Base-by-base conservation (phyloP, 2,329 filamentous ascomycete species). In the Tolypocladium endophyticum region DNA sequence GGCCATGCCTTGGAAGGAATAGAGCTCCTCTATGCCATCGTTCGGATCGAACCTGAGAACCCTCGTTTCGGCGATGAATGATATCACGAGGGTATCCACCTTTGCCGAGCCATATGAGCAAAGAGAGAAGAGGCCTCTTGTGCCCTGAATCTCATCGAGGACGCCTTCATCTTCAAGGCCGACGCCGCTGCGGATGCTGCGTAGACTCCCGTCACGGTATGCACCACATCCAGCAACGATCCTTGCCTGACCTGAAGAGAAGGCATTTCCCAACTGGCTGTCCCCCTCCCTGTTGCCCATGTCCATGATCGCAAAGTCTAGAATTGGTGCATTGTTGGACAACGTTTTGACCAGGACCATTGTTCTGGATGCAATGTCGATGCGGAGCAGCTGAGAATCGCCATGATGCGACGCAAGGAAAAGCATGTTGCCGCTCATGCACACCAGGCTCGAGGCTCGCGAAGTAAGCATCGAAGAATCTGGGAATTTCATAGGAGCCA, bases 271-370 rank as follows among this genome's bases (percentile, higher is more conserved):
- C 23, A 79, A 73, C 60, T 90, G 87, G 11, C 81, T 85, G 63
- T 94, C 88, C 28, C 87, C 87, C 61, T 90, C 87, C 59, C 90
- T 82, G 66, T 91, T 92, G 0, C 92, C 93, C 81, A 97, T 89
- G 68, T 97, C 94, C 91, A 97, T 96, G 20, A 99, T 85, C 1
- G 89, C 87, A 66, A 99, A 97, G 70, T 99, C 94, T 45, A 97
- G 76, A 50, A 99, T 89, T 0, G 94, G 94, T 0, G 89, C 92
- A 66, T 97, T 90, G 69, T 96, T 99, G 5, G 71, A 70, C 20
- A 75, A 63, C 0, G 85, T 88, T 69, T 96, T 91, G 12, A 94
- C 72, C 5, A 92, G 73, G 55, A 87, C 79, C 61, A 92, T 78
- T 0, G 79, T 69, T 30, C 70, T 65, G 0, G 71, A 64, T 2